Evolutionary conservation across 1,284 basidiomycete genomes (phyloP).

Genomic region (Leccinum subrobustum): DNA sequence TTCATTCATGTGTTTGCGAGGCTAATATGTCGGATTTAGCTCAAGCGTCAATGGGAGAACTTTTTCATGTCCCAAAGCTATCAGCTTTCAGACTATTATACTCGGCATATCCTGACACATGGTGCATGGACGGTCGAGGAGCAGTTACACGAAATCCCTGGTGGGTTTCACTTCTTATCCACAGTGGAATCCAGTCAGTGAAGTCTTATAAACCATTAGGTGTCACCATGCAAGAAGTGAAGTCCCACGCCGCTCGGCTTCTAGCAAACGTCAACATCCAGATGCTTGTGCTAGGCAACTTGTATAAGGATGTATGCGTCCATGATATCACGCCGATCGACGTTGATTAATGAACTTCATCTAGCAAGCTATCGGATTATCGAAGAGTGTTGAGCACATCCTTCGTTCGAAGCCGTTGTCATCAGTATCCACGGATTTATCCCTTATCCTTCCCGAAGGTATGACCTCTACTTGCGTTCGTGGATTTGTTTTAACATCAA

Average conservation of each 20-base stretch:
- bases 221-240: constrained; percentile 59
- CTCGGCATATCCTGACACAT: constrained; percentile 69
- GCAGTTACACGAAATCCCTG: constrained; percentile 73
- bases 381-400: constrained; percentile 71
- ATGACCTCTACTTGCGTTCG: constrained; percentile 14
- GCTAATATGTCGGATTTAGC: constrained; percentile 38
- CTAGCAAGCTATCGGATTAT: constrained; percentile 76
- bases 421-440: constrained; percentile 39
- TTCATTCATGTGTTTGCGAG: constrained; percentile 1
- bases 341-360: constrained; percentile 11
- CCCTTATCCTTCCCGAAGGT: constrained; percentile 72
- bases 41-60: constrained; percentile 79
- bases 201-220: constrained; percentile 1
- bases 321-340: constrained; percentile 4
- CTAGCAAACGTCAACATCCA: constrained; percentile 72
- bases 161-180: constrained; percentile 45
- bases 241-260: constrained; percentile 63
- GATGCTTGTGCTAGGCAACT: constrained; percentile 85
- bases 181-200: not conserved
- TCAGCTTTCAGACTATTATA: constrained; percentile 78
- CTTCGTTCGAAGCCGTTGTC: constrained; percentile 60
- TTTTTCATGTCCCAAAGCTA: constrained; percentile 87
- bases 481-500: constrained; percentile 11
- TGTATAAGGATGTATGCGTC: constrained; percentile 68
- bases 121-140: constrained; percentile 81